phyloP scores from a whole-genome alignment of 2,329 filamentous ascomycete species.

The Apiospora marii region DNA sequence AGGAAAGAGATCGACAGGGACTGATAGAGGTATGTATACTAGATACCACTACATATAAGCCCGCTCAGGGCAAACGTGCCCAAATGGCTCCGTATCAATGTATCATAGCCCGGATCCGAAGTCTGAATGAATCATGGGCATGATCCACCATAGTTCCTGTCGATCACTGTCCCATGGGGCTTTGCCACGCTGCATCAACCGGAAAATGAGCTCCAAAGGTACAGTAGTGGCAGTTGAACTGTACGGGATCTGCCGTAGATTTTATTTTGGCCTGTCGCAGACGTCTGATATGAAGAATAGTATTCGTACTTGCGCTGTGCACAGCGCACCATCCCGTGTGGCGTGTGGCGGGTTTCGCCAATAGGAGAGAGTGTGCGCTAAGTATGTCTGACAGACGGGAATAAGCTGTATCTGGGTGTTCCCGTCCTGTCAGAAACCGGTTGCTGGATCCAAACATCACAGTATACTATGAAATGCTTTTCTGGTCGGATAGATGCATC shows the following conservation, averaged over 20 bases:
- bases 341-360: conserved; percentile 3
- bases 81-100: not conserved
- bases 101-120: not conserved
- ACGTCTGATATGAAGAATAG: conserved; percentile 9
- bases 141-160: conserved; percentile 14
- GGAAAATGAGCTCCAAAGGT: not conserved
- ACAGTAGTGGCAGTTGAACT: not conserved
- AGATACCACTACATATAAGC: not conserved
- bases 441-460: not conserved
- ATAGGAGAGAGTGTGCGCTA: not conserved
- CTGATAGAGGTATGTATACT: conserved; percentile 8
- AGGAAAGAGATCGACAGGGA: not conserved
- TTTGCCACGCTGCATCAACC: not conserved
- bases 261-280: not conserved
- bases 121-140: conserved; percentile 13
- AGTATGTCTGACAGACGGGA: conserved; percentile 4
- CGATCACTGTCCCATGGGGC: conserved; percentile 3
- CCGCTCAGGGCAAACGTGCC: not conserved
- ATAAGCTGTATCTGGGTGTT: not conserved
- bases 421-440: not conserved
- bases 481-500: not conserved
- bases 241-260: not conserved
- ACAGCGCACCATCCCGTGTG: conserved; percentile 3
- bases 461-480: not conserved
- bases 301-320: conserved; percentile 14